phyloP scores from a whole-genome alignment of 169 alveolate genomes.

The Plasmodium inui region DNA sequence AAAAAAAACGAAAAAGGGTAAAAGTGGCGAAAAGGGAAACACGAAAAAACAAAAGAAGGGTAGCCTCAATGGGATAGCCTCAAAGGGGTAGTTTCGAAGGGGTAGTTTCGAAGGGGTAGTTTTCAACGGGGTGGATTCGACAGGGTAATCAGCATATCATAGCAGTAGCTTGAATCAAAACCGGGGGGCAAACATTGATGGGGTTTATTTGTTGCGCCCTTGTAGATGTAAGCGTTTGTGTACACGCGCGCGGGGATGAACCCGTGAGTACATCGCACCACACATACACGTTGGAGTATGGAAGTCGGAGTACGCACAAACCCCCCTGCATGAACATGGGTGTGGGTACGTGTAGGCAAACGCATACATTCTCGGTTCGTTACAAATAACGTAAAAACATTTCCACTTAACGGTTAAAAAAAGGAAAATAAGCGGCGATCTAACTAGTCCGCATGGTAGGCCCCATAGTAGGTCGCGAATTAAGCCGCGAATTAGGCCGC shows the following conservation, averaged over 20 bases:
- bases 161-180: not conserved
- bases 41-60: not conserved
- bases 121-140: not conserved
- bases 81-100: not conserved
- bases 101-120: not conserved
- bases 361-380: not conserved
- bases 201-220: not conserved
- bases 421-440: not conserved
- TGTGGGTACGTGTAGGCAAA: not conserved
- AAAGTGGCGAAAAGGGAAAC: not conserved
- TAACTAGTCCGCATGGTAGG: not conserved
- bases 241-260: not conserved
- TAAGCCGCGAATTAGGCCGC: not conserved
- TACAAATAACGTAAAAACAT: constrained; percentile 17
- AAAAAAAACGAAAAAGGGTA: not conserved
- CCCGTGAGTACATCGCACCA: not conserved
- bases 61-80: not conserved
- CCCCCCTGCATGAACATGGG: not conserved
- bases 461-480: no score
- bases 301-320: not conserved
- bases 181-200: not conserved
- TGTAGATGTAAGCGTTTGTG: not conserved
- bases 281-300: not conserved
- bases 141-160: not conserved
- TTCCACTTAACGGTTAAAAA: not conserved